phyloP scores from a whole-genome alignment of 169 alveolate genomes.

The Eimeria falciformis region DNA sequence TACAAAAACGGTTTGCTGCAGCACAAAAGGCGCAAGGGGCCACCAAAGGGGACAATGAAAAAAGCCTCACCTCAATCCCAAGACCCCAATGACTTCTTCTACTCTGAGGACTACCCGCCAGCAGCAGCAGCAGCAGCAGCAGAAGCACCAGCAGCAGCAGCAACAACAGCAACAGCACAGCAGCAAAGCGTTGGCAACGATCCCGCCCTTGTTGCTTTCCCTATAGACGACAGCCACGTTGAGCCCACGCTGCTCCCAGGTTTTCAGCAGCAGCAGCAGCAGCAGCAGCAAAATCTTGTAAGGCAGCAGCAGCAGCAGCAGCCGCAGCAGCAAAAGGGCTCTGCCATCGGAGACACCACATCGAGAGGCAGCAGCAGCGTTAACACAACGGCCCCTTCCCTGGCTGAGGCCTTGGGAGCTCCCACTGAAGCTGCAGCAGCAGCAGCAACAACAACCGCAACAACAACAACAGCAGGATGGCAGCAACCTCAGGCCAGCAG shows the following conservation, averaged over 20 bases:
- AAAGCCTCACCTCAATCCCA: not conserved
- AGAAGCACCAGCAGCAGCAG: not conserved
- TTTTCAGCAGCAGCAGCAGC: not conserved
- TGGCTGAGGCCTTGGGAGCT: not conserved
- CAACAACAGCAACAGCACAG: not conserved
- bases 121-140: not conserved
- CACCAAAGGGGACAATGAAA: not conserved
- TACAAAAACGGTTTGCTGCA: no score
- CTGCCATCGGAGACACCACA: conserved; percentile 1
- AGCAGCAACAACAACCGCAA: not conserved
- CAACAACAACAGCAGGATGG: not conserved
- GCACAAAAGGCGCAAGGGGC: no score
- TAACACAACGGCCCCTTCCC: not conserved
- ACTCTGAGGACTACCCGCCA: not conserved
- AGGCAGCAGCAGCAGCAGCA: not conserved
- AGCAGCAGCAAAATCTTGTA: not conserved
- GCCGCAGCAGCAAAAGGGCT: not conserved
- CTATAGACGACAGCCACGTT: not conserved
- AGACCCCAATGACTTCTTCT: conserved; percentile 17
- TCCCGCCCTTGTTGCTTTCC: no score
- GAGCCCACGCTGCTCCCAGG: not conserved
- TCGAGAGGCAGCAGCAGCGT: not conserved
- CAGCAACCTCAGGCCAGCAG: no score
- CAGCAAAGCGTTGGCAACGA: no score
- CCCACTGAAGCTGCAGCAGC: conserved; percentile 15